Conservation (phyloP, 2,329 filamentous ascomycete genomes). For the Dactylellina leptospora region DNA sequence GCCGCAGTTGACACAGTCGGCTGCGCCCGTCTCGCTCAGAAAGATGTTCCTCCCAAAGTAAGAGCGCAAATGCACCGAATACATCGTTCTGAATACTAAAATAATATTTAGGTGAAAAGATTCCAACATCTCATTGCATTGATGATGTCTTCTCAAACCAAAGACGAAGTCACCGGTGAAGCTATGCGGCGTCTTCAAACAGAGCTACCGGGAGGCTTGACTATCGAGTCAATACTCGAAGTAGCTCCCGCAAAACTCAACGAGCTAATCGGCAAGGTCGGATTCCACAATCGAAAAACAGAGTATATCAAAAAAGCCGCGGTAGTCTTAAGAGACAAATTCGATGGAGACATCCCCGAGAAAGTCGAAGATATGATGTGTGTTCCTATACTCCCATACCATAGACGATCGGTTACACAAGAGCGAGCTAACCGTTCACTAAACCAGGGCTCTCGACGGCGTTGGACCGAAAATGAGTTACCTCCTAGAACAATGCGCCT, state of each 20-base stretch:
- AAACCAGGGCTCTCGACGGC: slow-evolving; percentile 62
- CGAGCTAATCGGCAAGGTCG: slow-evolving; percentile 80
- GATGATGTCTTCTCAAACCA: slow-evolving; percentile 92
- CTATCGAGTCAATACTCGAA: slow-evolving; percentile 78
- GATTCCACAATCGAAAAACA: slow-evolving; percentile 95
- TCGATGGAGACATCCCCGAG: slow-evolving; percentile 78
- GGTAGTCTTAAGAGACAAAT: slow-evolving; percentile 74
- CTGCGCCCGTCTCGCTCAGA: slow-evolving; percentile 78
- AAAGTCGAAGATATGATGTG: slow-evolving; percentile 77
- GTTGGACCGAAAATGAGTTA: slow-evolving; percentile 97
- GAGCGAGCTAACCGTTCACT: not conserved
- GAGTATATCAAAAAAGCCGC: slow-evolving; percentile 81
- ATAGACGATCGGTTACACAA: not conserved
- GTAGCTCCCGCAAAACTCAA: slow-evolving; percentile 74
- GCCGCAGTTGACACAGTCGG: slow-evolving; percentile 98
- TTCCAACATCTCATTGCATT: slow-evolving; percentile 87
- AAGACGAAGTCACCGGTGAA: slow-evolving; percentile 86
- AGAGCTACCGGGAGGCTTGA: slow-evolving; percentile 74
- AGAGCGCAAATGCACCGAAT: not conserved
- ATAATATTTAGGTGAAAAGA: slow-evolving; percentile 67
- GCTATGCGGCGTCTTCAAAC: slow-evolving; percentile 82
- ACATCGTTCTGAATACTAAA: not conserved
- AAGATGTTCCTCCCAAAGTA: slow-evolving; percentile 61
- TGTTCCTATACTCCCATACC: slow-evolving; percentile 54
- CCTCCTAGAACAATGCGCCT: slow-evolving; percentile 80